These are phyloP conservation scores for Millerago galiae DNA, from an alignment of 805 yeast genomes.

Conservation along the genomic window DNA sequence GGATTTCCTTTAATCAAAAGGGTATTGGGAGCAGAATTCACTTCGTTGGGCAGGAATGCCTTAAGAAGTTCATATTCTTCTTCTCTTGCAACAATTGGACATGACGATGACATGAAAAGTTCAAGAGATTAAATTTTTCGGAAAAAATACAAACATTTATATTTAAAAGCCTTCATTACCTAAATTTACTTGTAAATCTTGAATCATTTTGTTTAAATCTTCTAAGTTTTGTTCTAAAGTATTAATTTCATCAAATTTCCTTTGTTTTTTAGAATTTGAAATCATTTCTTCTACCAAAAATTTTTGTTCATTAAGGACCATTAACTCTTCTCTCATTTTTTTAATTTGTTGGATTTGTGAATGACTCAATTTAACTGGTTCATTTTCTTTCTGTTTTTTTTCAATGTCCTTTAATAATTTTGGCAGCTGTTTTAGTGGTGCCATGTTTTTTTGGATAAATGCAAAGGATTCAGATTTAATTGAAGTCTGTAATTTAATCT, in stretches of 20 bases:
- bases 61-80: constrained; percentile 14
- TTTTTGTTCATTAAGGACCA: constrained; percentile 83
- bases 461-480: constrained; percentile 50
- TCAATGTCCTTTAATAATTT: constrained; percentile 28
- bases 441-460: constrained; percentile 62
- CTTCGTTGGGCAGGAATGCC: constrained; percentile 11
- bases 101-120: not conserved
- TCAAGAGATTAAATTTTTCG: not conserved
- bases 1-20: constrained; percentile 16
- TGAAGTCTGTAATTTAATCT: constrained; percentile 41
- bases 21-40: constrained; percentile 5
- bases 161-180: constrained; percentile 47
- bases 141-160: not conserved
- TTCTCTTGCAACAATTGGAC: constrained; percentile 9
- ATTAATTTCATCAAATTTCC: constrained; percentile 72
- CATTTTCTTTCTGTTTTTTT: constrained; percentile 10
- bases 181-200: constrained; percentile 37
- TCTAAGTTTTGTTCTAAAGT: constrained; percentile 49
- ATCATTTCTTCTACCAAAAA: constrained; percentile 65
- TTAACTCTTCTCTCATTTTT: constrained; percentile 60
- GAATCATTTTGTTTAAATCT: constrained; percentile 50
- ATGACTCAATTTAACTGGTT: constrained; percentile 23
- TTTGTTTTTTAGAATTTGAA: constrained; percentile 49
- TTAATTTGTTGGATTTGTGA: constrained; percentile 49
- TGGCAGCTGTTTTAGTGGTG: constrained; percentile 58